phyloP scores from a whole-genome alignment of 73 alveolate genomes.

The Uronychia setigera region DNA sequence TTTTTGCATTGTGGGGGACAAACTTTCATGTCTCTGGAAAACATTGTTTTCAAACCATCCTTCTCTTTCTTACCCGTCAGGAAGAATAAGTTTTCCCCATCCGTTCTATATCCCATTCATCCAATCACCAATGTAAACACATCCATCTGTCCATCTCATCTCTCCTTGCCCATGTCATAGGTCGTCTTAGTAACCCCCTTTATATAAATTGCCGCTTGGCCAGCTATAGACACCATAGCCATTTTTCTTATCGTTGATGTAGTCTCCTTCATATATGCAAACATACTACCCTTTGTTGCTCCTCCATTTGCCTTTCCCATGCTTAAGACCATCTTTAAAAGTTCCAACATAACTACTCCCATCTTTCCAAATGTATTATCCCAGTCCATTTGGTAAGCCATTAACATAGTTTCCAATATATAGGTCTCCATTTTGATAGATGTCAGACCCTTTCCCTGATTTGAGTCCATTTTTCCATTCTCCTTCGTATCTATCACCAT shows the following conservation, averaged over 20 bases:
- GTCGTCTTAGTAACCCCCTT: slow-evolving; percentile 37
- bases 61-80: slow-evolving; percentile 39
- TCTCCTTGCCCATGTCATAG: slow-evolving; percentile 48
- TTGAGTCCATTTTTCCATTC: slow-evolving; percentile 62
- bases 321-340: slow-evolving; percentile 60
- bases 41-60: slow-evolving; percentile 47
- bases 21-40: not conserved
- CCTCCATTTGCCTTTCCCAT: slow-evolving; percentile 73
- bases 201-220: slow-evolving; percentile 42
- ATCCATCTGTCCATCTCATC: slow-evolving; percentile 56
- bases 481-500: slow-evolving; percentile 76
- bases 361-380: slow-evolving; percentile 70
- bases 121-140: slow-evolving; percentile 48
- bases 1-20: too few species aligned
- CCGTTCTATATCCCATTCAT: slow-evolving; percentile 42
- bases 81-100: slow-evolving; percentile 42
- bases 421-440: slow-evolving; percentile 59
- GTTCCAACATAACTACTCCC: slow-evolving; percentile 64
- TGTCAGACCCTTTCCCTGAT: slow-evolving; percentile 72
- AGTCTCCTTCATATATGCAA: slow-evolving; percentile 29
- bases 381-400: slow-evolving; percentile 74
- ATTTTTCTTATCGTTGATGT: slow-evolving; percentile 26
- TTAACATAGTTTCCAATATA: slow-evolving; percentile 63
- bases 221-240: slow-evolving; percentile 46
- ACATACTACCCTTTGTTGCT: slow-evolving; percentile 17